Evolutionary conservation across 176 grass and related monocot species (phyloP).

Genomic region (Aegilops tauschii): DNA sequence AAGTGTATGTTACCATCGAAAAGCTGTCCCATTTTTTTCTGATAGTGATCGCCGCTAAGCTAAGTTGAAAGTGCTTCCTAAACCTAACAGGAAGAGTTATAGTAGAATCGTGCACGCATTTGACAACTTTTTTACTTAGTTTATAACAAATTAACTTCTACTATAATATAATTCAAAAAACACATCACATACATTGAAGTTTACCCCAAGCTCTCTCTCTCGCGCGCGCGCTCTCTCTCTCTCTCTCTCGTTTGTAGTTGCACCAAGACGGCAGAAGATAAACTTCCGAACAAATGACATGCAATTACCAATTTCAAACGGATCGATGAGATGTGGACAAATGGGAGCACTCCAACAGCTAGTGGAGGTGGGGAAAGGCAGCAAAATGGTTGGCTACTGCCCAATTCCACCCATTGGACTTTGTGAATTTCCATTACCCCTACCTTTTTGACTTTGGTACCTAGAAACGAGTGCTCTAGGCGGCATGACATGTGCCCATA

Average conservation of each 20-base stretch:
- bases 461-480: constrained; percentile 46
- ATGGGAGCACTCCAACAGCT: constrained; percentile 33
- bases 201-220: neutral
- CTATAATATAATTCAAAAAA: neutral
- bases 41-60: neutral
- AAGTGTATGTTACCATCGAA: neutral
- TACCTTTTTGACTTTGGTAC: constrained; percentile 48
- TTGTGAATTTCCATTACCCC: constrained; percentile 19
- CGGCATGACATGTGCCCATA: constrained; percentile 32
- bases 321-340: constrained; percentile 26
- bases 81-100: neutral
- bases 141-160: neutral
- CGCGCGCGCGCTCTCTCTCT: neutral
- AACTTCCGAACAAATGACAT: neutral
- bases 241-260: neutral
- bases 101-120: neutral
- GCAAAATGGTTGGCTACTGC: constrained; percentile 24
- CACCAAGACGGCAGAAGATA: neutral
- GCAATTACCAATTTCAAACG: constrained; percentile 9
- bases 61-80: neutral
- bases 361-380: constrained; percentile 40
- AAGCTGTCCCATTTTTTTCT: neutral
- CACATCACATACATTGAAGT: neutral
- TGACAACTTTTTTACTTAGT: neutral
- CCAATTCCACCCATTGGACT: constrained; percentile 43